A percentile compares a stretch with the other conserved stretches of the same genome.
Evolutionary conservation across 805 yeast species (phyloP).

Genomic region (Pichia nakasei): DNA sequence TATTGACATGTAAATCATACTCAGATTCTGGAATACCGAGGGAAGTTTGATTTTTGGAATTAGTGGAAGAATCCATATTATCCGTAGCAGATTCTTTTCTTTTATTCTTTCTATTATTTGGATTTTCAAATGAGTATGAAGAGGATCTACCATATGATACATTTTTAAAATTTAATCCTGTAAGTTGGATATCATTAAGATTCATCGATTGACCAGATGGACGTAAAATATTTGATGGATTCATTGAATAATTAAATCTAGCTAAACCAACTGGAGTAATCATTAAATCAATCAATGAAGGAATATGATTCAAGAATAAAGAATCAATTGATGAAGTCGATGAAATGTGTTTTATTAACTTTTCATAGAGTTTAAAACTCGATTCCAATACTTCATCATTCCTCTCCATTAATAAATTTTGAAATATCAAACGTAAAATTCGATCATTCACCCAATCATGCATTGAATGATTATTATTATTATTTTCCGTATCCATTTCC

Average conservation of each 20-base stretch:
- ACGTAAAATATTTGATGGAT: constrained; percentile 58
- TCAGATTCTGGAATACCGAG: constrained; percentile 42
- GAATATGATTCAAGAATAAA: constrained; percentile 46
- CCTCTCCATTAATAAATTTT: constrained; percentile 84
- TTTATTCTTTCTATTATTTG: constrained; percentile 8
- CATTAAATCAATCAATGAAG: constrained; percentile 53
- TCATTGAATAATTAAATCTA: constrained; percentile 81
- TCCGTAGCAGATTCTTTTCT: constrained; percentile 14
- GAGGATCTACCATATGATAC: constrained; percentile 2
- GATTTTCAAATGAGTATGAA: not conserved
- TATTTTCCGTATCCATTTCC: constrained; percentile 32
- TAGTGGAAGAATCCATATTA: constrained; percentile 4
- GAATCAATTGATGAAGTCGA: constrained; percentile 35
- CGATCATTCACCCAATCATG: constrained; percentile 72
- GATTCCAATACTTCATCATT: constrained; percentile 60
- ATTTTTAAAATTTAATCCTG: constrained; percentile 19
- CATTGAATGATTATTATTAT: constrained; percentile 17
- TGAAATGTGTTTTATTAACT: constrained; percentile 40
- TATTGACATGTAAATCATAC: constrained; percentile 58
- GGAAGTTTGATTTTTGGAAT: not conserved
- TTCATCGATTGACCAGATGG: constrained; percentile 58
- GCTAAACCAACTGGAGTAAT: constrained; percentile 96
- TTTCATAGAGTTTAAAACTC: constrained; percentile 53
- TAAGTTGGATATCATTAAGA: constrained; percentile 19
- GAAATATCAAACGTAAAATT: constrained; percentile 68